Evolutionary conservation across 139 green algal genomes (phyloP).

Genomic region (Limnomonas spitsbergensis): DNA sequence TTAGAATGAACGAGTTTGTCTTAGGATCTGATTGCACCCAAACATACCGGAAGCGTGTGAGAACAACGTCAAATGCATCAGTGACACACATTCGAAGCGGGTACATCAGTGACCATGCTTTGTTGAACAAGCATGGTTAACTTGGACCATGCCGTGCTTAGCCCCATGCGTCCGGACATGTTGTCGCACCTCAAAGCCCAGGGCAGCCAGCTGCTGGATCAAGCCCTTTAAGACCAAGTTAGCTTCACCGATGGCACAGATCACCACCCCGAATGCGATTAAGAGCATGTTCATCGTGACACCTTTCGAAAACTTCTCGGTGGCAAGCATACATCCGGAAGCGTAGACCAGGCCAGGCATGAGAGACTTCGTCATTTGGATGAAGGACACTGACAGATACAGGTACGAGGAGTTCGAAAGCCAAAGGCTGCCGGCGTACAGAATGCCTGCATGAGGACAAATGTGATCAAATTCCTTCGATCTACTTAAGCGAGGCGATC

Average conservation of each 20-base stretch:
- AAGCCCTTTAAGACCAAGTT: conserved; percentile 88
- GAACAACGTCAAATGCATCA: no score
- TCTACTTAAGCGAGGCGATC: no score
- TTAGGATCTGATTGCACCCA: no score
- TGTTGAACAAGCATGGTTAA: no score
- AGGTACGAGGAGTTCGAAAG: conserved; percentile 95
- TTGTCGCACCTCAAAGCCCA: conserved; percentile 72
- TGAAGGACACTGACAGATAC: conserved; percentile 93
- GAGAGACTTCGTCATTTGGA: conserved; percentile 96
- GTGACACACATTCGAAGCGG: no score
- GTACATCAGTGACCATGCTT: no score
- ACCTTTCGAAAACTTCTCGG: conserved; percentile 64
- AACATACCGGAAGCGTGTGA: no score
- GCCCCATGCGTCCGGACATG: neutral
- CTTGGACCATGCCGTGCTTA: no score
- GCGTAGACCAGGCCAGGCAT: conserved; percentile 83
- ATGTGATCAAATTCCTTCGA: no score
- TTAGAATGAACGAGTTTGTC: neutral
- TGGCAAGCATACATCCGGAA: conserved; percentile 69
- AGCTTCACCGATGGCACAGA: conserved; percentile 76
- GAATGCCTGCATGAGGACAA: conserved; percentile 43
- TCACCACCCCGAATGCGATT: conserved; percentile 82
- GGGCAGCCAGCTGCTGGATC: conserved; percentile 81
- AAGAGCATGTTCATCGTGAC: conserved; percentile 80
- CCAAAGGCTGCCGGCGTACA: conserved; percentile 92